Evolutionary conservation across 257 asterid genomes (phyloP), one percentile per base, ranked within the genome.

Genomic region (Rehmannia glutinosa): DNA sequence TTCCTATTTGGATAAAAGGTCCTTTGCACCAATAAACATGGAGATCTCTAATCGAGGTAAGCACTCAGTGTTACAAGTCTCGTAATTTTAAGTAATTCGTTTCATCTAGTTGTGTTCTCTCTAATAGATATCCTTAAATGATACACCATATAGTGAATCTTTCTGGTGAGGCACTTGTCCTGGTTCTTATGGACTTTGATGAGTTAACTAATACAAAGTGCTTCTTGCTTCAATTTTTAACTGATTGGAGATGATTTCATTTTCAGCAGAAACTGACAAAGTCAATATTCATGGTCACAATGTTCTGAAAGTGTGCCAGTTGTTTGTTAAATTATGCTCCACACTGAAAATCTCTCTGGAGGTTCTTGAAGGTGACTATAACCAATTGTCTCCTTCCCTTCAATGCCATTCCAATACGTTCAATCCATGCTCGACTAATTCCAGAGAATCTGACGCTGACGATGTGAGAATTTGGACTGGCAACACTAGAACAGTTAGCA

Each of bases 231-330:
- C 58, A 52, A 42, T 16, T 38, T 11, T 47, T 27, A 64, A 52
- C 80, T 77, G 52, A 78, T 52, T 12, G 55, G 52, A 68, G 20
- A 32, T 47, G 8, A 49, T 69, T 77, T 65, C 63, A 5, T 74
- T 71, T 69, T 72, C 88, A 78, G 88, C 76, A 5, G 87, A 82
- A 60, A 66, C 77, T 9, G 78, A 73, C 63, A 62, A 71, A 46
- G 65, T 73, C 61, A 73, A 75, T 73, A 76, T 72, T 75, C 93
- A 84, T 45, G 94, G 95, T 62, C 92, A 70, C 42, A 77, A 75
- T 82, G 97, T 86, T 81, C 73, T 90, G 63, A 83, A 82, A 75
- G 80, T 90, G 66, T 79, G 96, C 67, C 83, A 83, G 70, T 41
- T 88, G 62, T 93, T 87, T 69, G 84, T 84, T 32, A 90, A 79